Base-by-base conservation (phyloP, 2,329 filamentous ascomycete species). In the Chrysoporthe austroafricana region DNA sequence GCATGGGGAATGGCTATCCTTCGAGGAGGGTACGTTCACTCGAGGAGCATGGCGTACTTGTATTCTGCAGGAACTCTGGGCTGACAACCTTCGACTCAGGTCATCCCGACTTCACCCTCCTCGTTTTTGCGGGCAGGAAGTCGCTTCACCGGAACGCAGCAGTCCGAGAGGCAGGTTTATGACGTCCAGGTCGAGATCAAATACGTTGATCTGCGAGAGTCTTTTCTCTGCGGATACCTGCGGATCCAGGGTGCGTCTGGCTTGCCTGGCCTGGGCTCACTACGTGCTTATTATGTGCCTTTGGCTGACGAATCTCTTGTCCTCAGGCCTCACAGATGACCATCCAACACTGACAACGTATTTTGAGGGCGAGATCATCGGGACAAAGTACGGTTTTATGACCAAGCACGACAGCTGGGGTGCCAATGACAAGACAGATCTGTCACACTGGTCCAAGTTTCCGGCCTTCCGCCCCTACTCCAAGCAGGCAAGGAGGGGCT, bases 301-400 rank as follows among this genome's bases (percentile, higher is more conserved):
- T 14, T 52, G 16, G 34, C 48, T 65, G 11, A 59, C 26, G 16
- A 18, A 14, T 2, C 14, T 18, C n/a, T n/a, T 32, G 21, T 66
- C 48, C 70, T 13, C 72, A 97, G 94, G 94, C 63, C 84, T 99
- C 18, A 98, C 96, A 0, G 91, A 96, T 76, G 94, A 97, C 79
- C 95, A 98, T 77, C 95, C 95, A 14, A 97, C 94, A n/a, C 84
- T 99, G 62, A 98, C 95, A 9, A 99, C 96, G 1, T 99, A 96
- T 78, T 99, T 99, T 74, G 95, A 98, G 80, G 94, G 95, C 77
- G 96, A 99, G 80, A 97, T 99, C 65, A 97, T 99, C 72, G 96
- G 96, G 61, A 90, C 90, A 67, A 97, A 97, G 77, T 94, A 98
- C 80, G 91, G 89, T n/a, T 99, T 99, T 81, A 87, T 91, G 71